Evolutionary conservation across 164 flowering plant genomes (phyloP), one percentile per base, ranked within the genome.

Genomic region (Buxus sempervirens): DNA sequence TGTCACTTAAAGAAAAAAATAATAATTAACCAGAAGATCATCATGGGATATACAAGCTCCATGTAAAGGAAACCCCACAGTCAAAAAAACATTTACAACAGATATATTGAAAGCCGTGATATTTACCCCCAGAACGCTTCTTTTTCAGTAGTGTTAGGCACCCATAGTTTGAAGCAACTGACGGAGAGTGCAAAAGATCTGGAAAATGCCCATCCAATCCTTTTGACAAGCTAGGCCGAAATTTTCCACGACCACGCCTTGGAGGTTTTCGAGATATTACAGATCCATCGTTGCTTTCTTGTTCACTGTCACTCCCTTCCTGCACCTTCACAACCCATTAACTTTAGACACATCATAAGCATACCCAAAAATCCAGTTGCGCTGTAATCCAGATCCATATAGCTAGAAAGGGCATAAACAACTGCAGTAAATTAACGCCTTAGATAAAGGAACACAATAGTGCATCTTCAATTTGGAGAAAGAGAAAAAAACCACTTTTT

Each of bases 221-320:
- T 78, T 78, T 86, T 48, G 86, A 70, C 38, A 60, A 49, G 51
- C 66, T 76, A 56, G 60, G 68, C 49, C 74, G 85, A 64, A 64
- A 73, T 66, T 86, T 86, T 51, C 77, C 86, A 59, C 82, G 90
- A 38, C 75, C 78, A 64, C 85, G 91, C 69, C 86, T 91, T 63
- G 77, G 86, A 75, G 83, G 74, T 64, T 86, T 91, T 49, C 70
- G 80, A 4, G 86, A 77, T 49, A 68, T 72, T 69, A 72, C 87
- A 28, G 77, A 70, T 49, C 77, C 89, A 73, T 85, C 96, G 78
- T 87, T 80, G 77, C 90, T 85, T 77, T 90, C 96, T 68, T 75
- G 73, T 25, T 87, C 98, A 82, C 90, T 87, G 54, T 88, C 96
- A 73, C 87, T 90, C 28, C 81, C 91, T 68, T 77, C 97, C 97